Evolutionary conservation across 495 filamentous ascomycete species (phyloP), one percentile per base, ranked within the genome.

Genomic region (Xylaria flabelliformis): DNA sequence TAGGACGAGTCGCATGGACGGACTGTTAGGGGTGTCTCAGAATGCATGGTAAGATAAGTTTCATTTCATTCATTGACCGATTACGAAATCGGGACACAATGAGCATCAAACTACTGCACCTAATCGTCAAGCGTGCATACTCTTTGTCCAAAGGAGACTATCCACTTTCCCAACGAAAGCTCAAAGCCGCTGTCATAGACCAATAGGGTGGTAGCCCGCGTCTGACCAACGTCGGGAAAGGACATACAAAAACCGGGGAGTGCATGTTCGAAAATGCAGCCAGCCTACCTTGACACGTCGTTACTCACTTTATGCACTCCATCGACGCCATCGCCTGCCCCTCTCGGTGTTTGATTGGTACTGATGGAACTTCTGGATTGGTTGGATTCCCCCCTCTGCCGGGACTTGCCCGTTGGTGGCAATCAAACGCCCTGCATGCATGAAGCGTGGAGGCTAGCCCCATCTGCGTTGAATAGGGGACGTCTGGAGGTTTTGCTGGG

Each of bases 361-460:
- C 26, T 21, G 24, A 39, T 41, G 26, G 26, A 19, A 32, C 50
- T 36, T 17, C 34, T 2, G 56, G 29, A 70, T 50, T 62, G 55
- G 56, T 24, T 13, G 53, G 17, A 12, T 46, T 44, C 12, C 12
- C 36, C 36, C 36, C 36, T 13, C 15, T 64, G 21, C 39, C 41
- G 39, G 41, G 29, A n/a, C 44, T 41, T 21, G 15, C 24, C 29
- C 53, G 24, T 64, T 34, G 41, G 62, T 64, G 17, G 13, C 51
- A 67, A 59, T 59, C 66, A 59, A 69, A 69, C 66, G 46, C 66
- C 53, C 66, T 59, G 66, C 53, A 69, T 69, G 36, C 53, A 68
- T 68, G 44, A 67, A 48, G 41, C 24, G 26, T 17, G 9, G n/a
- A 48, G 63, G 24, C 63, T 46, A 36, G 63, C 42, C 29, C 42